Base-by-base conservation (phyloP, 2,329 filamentous ascomycete species). In the Talaromyces amestolkiae region DNA sequence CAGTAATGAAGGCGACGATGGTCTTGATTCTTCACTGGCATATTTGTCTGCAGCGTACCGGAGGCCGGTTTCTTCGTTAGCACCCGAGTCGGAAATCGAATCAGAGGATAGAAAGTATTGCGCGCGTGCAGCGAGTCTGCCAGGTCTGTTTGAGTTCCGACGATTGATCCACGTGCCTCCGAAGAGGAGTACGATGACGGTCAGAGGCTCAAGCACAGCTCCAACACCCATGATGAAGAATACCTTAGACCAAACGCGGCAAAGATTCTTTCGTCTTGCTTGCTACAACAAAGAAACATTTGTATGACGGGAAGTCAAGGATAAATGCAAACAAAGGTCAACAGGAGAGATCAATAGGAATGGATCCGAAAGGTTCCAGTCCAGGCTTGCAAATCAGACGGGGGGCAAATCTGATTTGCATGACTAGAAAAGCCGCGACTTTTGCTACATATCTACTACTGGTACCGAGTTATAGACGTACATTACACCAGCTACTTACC, bases 91-190 rank as follows among this genome's bases (percentile, higher is more conserved):
- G 22, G 37, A 37, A 24, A 17, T 13, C 49, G 22, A 49, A 53
- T 17, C 35, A 10, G 13, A 39, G 15, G 59, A 53, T 10, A 53
- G 45, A n/a, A 22, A 13, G 11, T 51, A 27, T 10, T 33, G 33
- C 1, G 59, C 13, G 58, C 31, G 31, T 51, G 43, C 11, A 22
- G 15, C 27, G 10, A 33, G 24, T 33, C 31, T 54, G 9, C 51
- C 15, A 5, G 51, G 22, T 22, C 8, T 22, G 31, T 37, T 35
- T n/a, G 51, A 54, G 9, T 54, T 61, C 39, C 72, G 69, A 58
- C 86, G 81, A 72, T 89, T 89, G 69, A 89, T 81, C 80, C 85
- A 85, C 17, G 86, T 87, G 31, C 87, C 87, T 64, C 85, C 84
- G 65, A 87, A 83, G 15, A 89, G 81, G 27, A 89, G 79, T 24